These are phyloP conservation scores for Monilinia vaccinii-corymbosi DNA, from an alignment of 2,329 filamentous ascomycete species.

Conservation along the genomic window DNA sequence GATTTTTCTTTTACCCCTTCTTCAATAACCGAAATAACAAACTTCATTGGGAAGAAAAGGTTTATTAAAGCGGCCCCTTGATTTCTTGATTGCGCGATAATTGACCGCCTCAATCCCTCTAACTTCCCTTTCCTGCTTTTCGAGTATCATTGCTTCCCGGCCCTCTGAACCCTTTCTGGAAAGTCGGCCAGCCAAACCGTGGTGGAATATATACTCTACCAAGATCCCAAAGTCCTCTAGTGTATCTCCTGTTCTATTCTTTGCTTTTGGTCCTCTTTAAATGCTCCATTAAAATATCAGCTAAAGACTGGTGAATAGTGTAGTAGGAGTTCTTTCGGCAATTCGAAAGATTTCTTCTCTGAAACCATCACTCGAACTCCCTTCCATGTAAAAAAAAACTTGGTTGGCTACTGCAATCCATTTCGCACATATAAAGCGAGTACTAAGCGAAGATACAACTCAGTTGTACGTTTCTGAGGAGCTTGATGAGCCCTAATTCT, in stretches of 20 bases:
- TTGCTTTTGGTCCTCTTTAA: slow-evolving; percentile 6
- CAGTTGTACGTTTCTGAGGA: not conserved
- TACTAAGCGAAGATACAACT: not conserved
- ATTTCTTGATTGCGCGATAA: not conserved
- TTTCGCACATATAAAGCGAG: not conserved
- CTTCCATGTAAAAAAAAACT: not conserved
- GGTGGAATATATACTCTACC: not conserved
- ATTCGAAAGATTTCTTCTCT: slow-evolving; percentile 9
- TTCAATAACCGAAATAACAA: not conserved
- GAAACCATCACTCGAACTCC: slow-evolving; percentile 3
- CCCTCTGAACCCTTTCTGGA: too few relatives aligned
- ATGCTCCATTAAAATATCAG: slow-evolving; percentile 12
- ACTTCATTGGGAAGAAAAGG: not conserved
- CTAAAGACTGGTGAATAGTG: slow-evolving; percentile 14
- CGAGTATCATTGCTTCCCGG: not conserved
- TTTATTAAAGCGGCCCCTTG: fast-evolving
- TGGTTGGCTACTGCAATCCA: not conserved
- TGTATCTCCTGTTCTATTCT: slow-evolving; percentile 3
- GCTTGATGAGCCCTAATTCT: not conserved
- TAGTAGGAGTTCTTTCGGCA: slow-evolving; percentile 13
- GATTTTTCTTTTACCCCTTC: not conserved
- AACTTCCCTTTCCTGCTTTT: not conserved
- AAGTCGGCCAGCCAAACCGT: not conserved
- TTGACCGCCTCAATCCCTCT: not conserved
- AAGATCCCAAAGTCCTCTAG: not conserved